These are phyloP conservation scores for Pyrus pyrifolia DNA, from an alignment of 306 rosid species.

Conservation along the genomic window DNA sequence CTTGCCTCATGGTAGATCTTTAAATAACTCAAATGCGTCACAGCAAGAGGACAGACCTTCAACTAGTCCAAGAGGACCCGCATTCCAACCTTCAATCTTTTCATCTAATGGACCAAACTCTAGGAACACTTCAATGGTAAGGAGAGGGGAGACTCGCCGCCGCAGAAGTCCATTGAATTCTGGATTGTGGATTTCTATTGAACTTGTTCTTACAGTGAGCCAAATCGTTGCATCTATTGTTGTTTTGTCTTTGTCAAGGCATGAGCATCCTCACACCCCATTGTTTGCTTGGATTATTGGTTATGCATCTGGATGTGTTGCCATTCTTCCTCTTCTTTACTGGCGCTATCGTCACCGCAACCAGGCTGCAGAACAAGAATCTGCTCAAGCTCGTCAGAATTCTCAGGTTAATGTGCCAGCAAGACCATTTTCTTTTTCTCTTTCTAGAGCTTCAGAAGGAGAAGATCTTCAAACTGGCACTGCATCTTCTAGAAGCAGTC, in stretches of 20 bases:
- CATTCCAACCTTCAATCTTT: slow-evolving; percentile 34
- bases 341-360: slow-evolving; percentile 86
- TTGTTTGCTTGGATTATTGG: slow-evolving; percentile 87
- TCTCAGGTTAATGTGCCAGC: slow-evolving; percentile 69
- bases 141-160: slow-evolving; percentile 73
- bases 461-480: slow-evolving; percentile 43
- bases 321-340: slow-evolving; percentile 84
- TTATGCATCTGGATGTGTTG: slow-evolving; percentile 86
- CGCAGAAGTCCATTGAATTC: slow-evolving; percentile 89
- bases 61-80: slow-evolving; percentile 25
- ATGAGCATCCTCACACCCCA: slow-evolving; percentile 75
- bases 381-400: slow-evolving; percentile 58
- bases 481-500: slow-evolving; percentile 45
- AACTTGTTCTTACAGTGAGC: slow-evolving; percentile 68
- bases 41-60: slow-evolving; percentile 49
- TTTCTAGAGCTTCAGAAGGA: slow-evolving; percentile 60
- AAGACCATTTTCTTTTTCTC: slow-evolving; percentile 55
- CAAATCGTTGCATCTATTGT: slow-evolving; percentile 80
- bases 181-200: slow-evolving; percentile 86
- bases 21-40: slow-evolving; percentile 29
- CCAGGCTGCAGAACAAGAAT: slow-evolving; percentile 63
- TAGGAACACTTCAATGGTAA: slow-evolving; percentile 48
- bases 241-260: slow-evolving; percentile 71
- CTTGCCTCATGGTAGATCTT: slow-evolving; percentile 45
- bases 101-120: slow-evolving; percentile 50